Percentiles rank a stretch among this genome's conserved stretches.
Evolutionary conservation across 306 rosid species (phyloP).

Genomic region (Trichosanthes truncata): DNA sequence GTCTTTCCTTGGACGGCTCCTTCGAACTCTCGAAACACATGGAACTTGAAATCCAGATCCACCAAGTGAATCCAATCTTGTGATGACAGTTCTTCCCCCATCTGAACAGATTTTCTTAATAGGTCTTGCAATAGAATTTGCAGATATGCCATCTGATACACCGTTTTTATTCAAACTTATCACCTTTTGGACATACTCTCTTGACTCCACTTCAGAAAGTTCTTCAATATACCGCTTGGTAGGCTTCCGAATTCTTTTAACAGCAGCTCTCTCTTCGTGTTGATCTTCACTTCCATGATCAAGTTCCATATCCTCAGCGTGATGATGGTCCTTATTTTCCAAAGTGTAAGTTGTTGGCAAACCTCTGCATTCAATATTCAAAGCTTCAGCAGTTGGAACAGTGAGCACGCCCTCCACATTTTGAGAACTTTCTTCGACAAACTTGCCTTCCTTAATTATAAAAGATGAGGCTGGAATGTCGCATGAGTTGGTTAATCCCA

Average conservation of each 20-base stretch:
- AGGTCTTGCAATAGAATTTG: constrained; percentile 29
- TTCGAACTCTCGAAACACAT: constrained; percentile 74
- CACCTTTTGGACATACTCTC: constrained; percentile 43
- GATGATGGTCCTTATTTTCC: constrained; percentile 35
- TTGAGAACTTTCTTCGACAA: constrained; percentile 38
- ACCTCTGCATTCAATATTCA: constrained; percentile 25
- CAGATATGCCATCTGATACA: constrained; percentile 32
- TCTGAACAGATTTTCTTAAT: constrained; percentile 39
- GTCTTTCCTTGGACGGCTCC: constrained; percentile 90
- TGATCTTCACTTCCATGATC: constrained; percentile 41
- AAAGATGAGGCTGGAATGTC: constrained; percentile 70
- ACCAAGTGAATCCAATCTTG: constrained; percentile 69
- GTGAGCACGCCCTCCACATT: constrained; percentile 23
- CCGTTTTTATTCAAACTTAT: constrained; percentile 26
- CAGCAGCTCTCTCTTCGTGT: constrained; percentile 49
- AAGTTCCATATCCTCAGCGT: constrained; percentile 37
- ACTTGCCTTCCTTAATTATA: constrained; percentile 45
- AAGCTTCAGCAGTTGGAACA: constrained; percentile 23
- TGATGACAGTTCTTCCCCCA: constrained; percentile 41
- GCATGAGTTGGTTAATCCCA: constrained; percentile 85
- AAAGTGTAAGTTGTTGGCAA: constrained; percentile 28
- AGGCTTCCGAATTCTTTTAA: constrained; percentile 84
- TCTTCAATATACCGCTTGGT: constrained; percentile 97
- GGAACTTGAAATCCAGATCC: constrained; percentile 79
- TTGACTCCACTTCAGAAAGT: constrained; percentile 69